Conservation (phyloP, 2,329 filamentous ascomycete genomes). For the Alternaria conjuncta region DNA sequence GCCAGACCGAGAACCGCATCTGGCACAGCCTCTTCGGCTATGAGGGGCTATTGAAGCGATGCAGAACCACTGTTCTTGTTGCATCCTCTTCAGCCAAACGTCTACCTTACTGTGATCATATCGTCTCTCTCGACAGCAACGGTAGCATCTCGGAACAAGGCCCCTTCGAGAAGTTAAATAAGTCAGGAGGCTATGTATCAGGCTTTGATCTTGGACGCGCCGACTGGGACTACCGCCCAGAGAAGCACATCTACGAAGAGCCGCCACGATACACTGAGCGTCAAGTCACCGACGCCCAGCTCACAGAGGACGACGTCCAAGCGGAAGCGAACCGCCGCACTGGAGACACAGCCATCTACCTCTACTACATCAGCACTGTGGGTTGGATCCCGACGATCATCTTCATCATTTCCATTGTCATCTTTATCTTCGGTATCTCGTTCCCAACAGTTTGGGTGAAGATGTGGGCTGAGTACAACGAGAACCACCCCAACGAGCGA, state of each 20-base stretch:
- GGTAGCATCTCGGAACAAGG: conserved; percentile 50
- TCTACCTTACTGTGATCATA: conserved; percentile 50
- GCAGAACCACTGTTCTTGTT: conserved; percentile 44
- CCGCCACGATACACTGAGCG: conserved; percentile 40
- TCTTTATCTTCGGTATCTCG: conserved; percentile 44
- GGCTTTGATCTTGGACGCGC: conserved; percentile 43
- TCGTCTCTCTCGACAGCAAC: conserved; percentile 49
- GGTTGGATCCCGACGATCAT: conserved; percentile 39
- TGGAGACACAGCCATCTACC: conserved; percentile 42
- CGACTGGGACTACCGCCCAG: conserved; percentile 40
- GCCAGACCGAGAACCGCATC: conserved; percentile 56
- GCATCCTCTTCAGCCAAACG: conserved; percentile 45
- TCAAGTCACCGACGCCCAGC: conserved; percentile 16
- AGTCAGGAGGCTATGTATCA: conserved; percentile 40
- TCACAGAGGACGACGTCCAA: conserved; percentile 41
- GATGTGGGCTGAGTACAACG: conserved; percentile 56
- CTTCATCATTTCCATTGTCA: conserved; percentile 39
- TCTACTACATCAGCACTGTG: conserved; percentile 41
- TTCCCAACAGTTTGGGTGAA: conserved; percentile 56
- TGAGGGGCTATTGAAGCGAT: conserved; percentile 54
- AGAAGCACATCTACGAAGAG: conserved; percentile 39
- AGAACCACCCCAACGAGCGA: conserved; percentile 45
- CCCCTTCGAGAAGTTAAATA: conserved; percentile 46
- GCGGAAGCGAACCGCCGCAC: conserved; percentile 41
- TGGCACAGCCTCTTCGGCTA: conserved; percentile 56